phyloP scores from a whole-genome alignment of 1,284 basidiomycete genomes.

The Xanthoconium separans region DNA sequence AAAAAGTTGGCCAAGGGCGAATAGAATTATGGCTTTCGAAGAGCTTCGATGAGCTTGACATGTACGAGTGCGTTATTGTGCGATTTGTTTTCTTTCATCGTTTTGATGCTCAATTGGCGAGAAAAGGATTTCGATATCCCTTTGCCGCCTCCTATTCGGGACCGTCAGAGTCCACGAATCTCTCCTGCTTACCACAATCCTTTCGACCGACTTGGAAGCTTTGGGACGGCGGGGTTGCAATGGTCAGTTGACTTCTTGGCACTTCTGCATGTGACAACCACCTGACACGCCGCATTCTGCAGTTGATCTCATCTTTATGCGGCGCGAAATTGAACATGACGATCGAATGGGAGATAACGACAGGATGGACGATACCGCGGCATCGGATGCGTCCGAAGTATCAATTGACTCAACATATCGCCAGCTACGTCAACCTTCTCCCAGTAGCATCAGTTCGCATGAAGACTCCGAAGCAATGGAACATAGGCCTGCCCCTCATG shows the following conservation, averaged over 20 bases:
- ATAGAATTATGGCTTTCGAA: constrained; percentile 73
- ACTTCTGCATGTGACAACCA: neutral
- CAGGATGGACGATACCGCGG: neutral
- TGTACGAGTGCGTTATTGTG: constrained; percentile 76
- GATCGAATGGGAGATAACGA: neutral
- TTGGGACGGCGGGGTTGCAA: constrained; percentile 87
- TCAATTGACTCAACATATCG: neutral
- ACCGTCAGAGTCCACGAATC: constrained; percentile 79
- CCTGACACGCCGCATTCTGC: neutral
- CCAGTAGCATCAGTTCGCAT: neutral
- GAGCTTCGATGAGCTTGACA: constrained; percentile 74
- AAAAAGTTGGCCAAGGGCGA: neutral
- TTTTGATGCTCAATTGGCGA: neutral
- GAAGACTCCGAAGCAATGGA: neutral
- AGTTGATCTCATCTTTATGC: neutral
- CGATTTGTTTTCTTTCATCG: neutral
- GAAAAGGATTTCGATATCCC: constrained; percentile 28
- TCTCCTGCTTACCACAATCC: constrained; percentile 87
- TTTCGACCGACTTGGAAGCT: constrained; percentile 85
- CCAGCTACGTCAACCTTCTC: neutral
- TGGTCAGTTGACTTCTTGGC: constrained; percentile 41
- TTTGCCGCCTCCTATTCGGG: constrained; percentile 77
- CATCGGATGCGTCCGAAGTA: neutral
- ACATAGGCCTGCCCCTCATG: too few species aligned
- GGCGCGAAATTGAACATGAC: constrained; percentile 16